Conservation (phyloP, 176 grass and related monocot genomes). For the Pharus latifolius region DNA sequence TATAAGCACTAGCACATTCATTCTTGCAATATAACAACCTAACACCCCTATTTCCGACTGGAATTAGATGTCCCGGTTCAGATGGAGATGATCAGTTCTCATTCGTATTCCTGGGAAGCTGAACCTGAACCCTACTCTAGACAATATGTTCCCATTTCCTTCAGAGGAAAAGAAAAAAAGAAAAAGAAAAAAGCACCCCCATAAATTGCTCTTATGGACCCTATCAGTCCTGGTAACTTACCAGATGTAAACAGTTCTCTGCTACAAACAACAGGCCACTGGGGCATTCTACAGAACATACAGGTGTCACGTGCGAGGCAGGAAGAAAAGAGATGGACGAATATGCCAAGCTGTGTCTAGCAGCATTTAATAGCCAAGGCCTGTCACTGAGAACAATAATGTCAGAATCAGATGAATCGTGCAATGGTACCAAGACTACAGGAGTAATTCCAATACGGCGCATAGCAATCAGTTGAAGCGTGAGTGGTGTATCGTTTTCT, state of each 20-base stretch:
- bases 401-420: conserved; percentile 67
- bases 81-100: too few species aligned
- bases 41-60: too few species aligned
- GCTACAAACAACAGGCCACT: conserved; percentile 89
- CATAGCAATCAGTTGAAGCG: conserved; percentile 74
- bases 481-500: conserved; percentile 12
- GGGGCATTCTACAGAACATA: conserved; percentile 77
- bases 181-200: neutral
- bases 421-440: conserved; percentile 61
- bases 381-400: conserved; percentile 91
- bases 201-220: neutral
- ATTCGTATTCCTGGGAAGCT: too few species aligned
- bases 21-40: too few species aligned
- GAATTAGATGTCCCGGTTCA: too few species aligned
- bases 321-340: conserved; percentile 88
- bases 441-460: conserved; percentile 92
- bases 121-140: too few species aligned
- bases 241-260: conserved; percentile 94
- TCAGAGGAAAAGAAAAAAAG: too few species aligned
- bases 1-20: too few species aligned
- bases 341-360: conserved; percentile 89
- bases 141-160: too few species aligned
- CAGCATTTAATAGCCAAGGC: conserved; percentile 79
- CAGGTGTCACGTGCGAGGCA: conserved; percentile 88
- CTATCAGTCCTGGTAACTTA: conserved; percentile 23